Evolutionary conservation across 257 asterid species (phyloP), one percentile per base, ranked within the genome.

Genomic region (Nicotiana attenuata): DNA sequence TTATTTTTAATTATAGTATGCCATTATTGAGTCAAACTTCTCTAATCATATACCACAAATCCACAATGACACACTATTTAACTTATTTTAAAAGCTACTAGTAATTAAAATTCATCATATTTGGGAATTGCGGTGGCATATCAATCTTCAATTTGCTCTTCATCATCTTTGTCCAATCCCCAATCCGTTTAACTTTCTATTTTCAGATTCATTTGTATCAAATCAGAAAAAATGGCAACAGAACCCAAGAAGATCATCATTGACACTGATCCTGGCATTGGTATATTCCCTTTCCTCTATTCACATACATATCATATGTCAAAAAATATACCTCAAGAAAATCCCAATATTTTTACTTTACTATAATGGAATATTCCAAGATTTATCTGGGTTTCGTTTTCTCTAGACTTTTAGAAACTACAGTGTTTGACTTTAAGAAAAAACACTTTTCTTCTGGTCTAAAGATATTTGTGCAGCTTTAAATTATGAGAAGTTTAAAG

Each of bases 231-330:
- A 59, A 80, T 80, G 83, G 65, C 83, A 29, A 3, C 59, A 45
- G 88, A 87, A 71, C 92, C 86, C 85, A 94, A 94, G 96, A 96
- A 94, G 89, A 92, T 94, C 90, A 94, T 96, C 87, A 92, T 96
- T 83, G 99, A 96, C 81, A 96, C 99, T 15, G 99, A 96, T 81
- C 99, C 99, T 17, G 99, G 99, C 67, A 81, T 96, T 56, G 99
- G 99, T 94, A 92, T 68, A 7, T 55, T 9, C 16, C 20, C 52
- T 78, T 53, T 77, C 7, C 55, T 60, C 67, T 8, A 20, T 68
- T 41, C n/a, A 15, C 16, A 11, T 3, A 52, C 47, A 15, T 20
- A 3, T 16, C 4, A 13, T 5, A 35, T 35, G 41, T 35, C 13
- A 41, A 71, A 1, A 52, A 56, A 1, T 67, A 16, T 19, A 35